These are phyloP conservation scores for Aspergillus sclerotiicarbonarius DNA, from an alignment of 495 filamentous ascomycete species.

Conservation along the genomic window DNA sequence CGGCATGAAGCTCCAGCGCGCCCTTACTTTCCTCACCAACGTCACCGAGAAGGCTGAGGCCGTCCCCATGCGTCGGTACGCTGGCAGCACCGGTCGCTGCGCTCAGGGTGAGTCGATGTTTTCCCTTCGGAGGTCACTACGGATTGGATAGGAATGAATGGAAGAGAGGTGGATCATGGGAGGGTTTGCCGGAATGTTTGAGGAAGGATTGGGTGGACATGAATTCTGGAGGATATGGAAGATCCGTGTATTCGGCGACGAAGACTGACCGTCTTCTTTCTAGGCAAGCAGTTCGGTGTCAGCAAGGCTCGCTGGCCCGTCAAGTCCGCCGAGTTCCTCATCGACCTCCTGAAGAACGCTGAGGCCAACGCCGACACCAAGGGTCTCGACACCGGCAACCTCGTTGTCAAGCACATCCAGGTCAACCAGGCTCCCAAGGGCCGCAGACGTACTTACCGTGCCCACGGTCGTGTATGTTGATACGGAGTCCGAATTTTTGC, in stretches of 20 bases:
- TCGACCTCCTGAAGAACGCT: conserved; percentile 96
- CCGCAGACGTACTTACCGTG: conserved; percentile 96
- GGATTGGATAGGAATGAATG: neutral
- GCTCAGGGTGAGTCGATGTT: conserved; percentile 80
- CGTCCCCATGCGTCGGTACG: conserved; percentile 94
- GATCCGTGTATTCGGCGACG: neutral
- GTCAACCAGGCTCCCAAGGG: conserved; percentile 99
- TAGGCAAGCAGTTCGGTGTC: conserved; percentile 98
- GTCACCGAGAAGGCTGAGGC: conserved; percentile 93
- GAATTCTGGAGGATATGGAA: neutral
- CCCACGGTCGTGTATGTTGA: conserved; percentile 94
- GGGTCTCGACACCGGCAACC: conserved; percentile 94
- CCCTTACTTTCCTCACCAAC: conserved; percentile 92
- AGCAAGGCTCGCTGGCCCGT: conserved; percentile 95
- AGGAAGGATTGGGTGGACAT: neutral
- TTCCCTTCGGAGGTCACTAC: neutral
- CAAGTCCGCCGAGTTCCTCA: conserved; percentile 97
- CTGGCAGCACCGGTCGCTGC: conserved; percentile 86
- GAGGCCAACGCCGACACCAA: conserved; percentile 99
- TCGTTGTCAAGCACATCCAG: conserved; percentile 99
- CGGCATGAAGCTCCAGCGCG: conserved; percentile 97
- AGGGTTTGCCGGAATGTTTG: neutral
- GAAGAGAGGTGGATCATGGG: neutral
- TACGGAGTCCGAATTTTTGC: neutral
- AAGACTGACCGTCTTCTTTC: conserved; percentile 29